phyloP scores from a whole-genome alignment of 164 flowering plant species.

The Tetrastigma voinierianum region DNA sequence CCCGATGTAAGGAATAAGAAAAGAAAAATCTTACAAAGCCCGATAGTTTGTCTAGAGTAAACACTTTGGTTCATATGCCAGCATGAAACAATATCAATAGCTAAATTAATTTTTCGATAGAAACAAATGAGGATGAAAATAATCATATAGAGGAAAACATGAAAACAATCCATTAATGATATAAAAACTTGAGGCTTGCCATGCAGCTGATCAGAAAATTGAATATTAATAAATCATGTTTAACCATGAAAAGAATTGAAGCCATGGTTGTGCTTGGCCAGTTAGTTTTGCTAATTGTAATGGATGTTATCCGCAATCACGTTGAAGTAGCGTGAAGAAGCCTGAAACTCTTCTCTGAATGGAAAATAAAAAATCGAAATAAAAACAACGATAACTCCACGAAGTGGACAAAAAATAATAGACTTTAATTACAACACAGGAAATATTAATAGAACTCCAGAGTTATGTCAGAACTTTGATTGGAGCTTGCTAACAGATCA shows the following conservation, averaged over 20 bases:
- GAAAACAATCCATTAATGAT: slow-evolving; percentile 9
- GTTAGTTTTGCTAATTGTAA: not conserved
- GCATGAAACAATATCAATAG: slow-evolving; percentile 1
- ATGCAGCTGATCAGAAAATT: slow-evolving; percentile 7
- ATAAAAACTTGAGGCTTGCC: slow-evolving; percentile 10
- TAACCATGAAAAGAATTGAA: not conserved
- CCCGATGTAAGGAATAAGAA: too few species aligned
- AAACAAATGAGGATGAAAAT: not conserved
- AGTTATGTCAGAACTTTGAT: too few species aligned
- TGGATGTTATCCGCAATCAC: not conserved
- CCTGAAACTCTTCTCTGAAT: not conserved
- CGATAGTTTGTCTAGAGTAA: too few species aligned
- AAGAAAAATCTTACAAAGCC: too few species aligned
- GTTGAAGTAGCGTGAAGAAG: too few species aligned
- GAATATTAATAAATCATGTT: not conserved
- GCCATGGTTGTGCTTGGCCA: not conserved
- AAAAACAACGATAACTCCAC: not conserved
- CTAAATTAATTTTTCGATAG: not conserved
- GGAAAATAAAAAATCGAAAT: not conserved
- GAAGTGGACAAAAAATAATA: not conserved
- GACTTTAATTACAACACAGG: not conserved
- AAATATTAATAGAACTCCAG: slow-evolving; percentile 24
- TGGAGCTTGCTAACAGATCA: too few species aligned
- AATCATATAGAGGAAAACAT: not conserved
- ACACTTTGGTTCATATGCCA: not conserved